These are phyloP conservation scores for Leishmania braziliensis DNA, from an alignment of 208 protist genomes.

Conservation along the genomic window DNA sequence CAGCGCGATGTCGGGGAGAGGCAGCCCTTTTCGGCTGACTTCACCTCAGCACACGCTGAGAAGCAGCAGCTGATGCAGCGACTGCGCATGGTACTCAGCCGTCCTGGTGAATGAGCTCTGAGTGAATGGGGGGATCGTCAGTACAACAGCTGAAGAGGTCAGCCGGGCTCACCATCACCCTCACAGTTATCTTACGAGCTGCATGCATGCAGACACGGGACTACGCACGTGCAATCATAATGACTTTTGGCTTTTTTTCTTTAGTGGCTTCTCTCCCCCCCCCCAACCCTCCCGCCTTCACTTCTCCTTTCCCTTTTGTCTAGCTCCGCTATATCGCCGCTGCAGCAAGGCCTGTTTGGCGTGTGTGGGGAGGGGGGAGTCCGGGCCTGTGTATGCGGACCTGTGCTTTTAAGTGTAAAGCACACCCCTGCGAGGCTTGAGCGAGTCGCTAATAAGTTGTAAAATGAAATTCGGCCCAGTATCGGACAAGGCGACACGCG, in stretches of 20 bases:
- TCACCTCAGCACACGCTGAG: neutral
- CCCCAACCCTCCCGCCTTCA: neutral
- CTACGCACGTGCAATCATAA: neutral
- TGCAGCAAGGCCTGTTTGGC: neutral
- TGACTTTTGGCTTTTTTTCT: neutral
- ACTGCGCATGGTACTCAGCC: slow-evolving; percentile 21
- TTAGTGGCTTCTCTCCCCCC: neutral
- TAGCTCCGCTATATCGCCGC: neutral
- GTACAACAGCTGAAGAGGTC: neutral
- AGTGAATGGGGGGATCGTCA: neutral
- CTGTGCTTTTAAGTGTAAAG: neutral
- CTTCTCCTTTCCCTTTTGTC: neutral
- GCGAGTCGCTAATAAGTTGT: neutral
- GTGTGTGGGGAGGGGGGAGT: neutral
- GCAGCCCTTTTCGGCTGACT: neutral
- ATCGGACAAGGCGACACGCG: neutral
- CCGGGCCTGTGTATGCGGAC: neutral
- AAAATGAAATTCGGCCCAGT: neutral
- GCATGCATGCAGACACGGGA: neutral
- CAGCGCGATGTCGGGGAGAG: neutral
- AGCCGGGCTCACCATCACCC: neutral
- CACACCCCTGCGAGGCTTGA: neutral
- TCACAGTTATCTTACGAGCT: neutral
- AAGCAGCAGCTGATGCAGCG: slow-evolving; percentile 33
- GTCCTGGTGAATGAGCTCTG: slow-evolving; percentile 6